These are phyloP conservation scores for Dictyophora rubrovolvata DNA, from an alignment of 768 basidiomycete genomes.

Conservation along the genomic window DNA sequence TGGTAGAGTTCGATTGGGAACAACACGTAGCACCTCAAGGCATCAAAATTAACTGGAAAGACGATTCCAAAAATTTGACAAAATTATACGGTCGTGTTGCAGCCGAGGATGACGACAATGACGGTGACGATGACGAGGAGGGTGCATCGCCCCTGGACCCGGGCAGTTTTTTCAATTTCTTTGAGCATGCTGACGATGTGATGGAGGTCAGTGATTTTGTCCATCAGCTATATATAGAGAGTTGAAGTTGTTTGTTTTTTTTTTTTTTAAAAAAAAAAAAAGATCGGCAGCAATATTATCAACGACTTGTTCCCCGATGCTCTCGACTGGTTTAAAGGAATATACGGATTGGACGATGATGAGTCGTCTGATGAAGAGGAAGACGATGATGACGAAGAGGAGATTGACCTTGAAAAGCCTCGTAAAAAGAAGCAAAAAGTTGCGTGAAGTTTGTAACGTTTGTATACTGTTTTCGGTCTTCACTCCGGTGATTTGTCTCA, in stretches of 20 bases:
- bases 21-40: slow-evolving; percentile 59
- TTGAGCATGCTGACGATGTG: slow-evolving; percentile 55
- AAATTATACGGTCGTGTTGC: slow-evolving; percentile 63
- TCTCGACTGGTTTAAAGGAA: slow-evolving; percentile 73
- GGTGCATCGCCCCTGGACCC: slow-evolving; percentile 52
- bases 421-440: slow-evolving; percentile 60
- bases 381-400: slow-evolving; percentile 47
- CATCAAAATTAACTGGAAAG: slow-evolving; percentile 73
- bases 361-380: slow-evolving; percentile 66
- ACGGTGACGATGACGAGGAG: slow-evolving; percentile 38
- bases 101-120: slow-evolving; percentile 40
- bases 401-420: slow-evolving; percentile 84
- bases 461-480: background rate
- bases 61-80: slow-evolving; percentile 62
- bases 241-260: background rate
- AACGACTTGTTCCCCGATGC: slow-evolving; percentile 75
- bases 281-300: slow-evolving; percentile 66
- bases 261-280: no score
- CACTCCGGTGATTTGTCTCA: no score
- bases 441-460: slow-evolving; percentile 26
- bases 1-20: slow-evolving; percentile 76
- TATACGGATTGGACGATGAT: slow-evolving; percentile 51
- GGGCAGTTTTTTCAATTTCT: slow-evolving; percentile 86
- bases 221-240: background rate
- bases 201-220: slow-evolving; percentile 44